A percentile compares a stretch with the other conserved stretches of the same genome.
Evolutionary conservation across 768 basidiomycete species (phyloP).

Genomic region (Lactarius trivialis): DNA sequence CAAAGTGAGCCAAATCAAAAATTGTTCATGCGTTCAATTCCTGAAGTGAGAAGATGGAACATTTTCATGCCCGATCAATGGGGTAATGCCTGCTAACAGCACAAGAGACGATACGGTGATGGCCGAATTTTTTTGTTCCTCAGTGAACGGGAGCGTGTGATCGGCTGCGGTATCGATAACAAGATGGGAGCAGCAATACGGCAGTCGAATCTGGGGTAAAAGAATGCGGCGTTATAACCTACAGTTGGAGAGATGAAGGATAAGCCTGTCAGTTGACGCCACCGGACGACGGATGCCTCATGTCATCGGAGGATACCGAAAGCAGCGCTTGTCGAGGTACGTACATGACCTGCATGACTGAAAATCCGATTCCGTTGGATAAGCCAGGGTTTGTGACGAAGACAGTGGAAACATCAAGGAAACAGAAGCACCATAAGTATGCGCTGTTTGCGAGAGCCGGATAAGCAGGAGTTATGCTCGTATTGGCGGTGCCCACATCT

Average conservation of each 20-base stretch:
- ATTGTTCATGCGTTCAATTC: neutral
- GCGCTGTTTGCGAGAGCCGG: neutral
- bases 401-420: neutral
- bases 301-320: constrained; percentile 3
- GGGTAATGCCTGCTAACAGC: neutral
- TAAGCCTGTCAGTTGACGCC: constrained; percentile 12
- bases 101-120: constrained; percentile 5
- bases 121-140: neutral
- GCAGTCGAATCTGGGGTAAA: constrained; percentile 8
- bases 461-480: neutral
- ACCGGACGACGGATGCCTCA: neutral
- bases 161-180: constrained; percentile 12
- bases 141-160: neutral
- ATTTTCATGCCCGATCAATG: neutral
- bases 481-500: neutral
- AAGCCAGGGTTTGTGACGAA: neutral
- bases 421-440: neutral
- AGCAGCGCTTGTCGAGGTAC: neutral
- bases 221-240: constrained; percentile 8
- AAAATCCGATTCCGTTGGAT: neutral
- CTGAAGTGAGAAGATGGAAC: neutral
- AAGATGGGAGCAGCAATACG: neutral
- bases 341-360: neutral
- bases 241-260: constrained; percentile 13
- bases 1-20: neutral